Evolutionary conservation across 1,139 yeast species (phyloP).

Genomic region (Arxiozyma slooffiae): DNA sequence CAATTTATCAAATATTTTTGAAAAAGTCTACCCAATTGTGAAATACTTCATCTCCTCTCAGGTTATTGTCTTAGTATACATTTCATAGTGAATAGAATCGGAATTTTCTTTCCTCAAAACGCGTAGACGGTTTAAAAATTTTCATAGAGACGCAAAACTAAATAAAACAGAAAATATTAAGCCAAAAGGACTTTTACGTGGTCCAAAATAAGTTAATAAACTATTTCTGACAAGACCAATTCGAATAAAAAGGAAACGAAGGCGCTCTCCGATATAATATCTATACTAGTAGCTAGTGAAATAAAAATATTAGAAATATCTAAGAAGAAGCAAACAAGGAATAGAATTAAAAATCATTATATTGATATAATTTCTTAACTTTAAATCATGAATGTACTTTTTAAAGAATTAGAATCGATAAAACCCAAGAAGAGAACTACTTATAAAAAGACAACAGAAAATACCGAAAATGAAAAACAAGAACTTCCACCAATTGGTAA

Average conservation of each 20-base stretch:
- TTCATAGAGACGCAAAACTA: neutral
- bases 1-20: neutral
- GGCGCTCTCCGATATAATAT: neutral
- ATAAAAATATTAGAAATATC: too few species aligned
- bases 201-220: too few species aligned
- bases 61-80: neutral
- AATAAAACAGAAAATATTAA: too few species aligned
- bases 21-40: neutral
- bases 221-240: too few species aligned
- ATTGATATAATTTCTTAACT: neutral
- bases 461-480: conserved; percentile 4
- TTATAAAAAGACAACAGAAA: conserved; percentile 14
- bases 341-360: neutral
- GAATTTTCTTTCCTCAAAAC: neutral
- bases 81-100: too few species aligned
- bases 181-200: neutral
- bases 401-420: conserved; percentile 12
- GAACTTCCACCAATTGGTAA: conserved; percentile 5
- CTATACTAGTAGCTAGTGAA: neutral
- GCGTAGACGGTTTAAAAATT: neutral
- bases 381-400: conserved; percentile 19
- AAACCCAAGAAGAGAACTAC: conserved; percentile 21
- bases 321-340: too few species aligned
- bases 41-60: neutral
- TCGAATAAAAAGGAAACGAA: neutral